These are phyloP conservation scores for Pseudogymnoascus sp. DNA, from an alignment of 2,329 filamentous ascomycete genomes.

Conservation along the genomic window DNA sequence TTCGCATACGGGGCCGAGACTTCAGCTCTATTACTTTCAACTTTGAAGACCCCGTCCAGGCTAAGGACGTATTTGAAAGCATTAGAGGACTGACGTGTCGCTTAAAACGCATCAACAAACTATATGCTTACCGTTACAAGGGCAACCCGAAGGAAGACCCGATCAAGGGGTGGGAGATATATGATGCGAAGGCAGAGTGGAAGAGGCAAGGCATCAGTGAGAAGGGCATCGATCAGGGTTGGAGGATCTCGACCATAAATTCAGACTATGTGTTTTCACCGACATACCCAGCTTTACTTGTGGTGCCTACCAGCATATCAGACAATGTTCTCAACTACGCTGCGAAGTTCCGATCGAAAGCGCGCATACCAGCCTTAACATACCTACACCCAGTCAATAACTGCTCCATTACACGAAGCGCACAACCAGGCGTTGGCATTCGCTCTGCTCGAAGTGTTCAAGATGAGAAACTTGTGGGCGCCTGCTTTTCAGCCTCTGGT, in stretches of 20 bases:
- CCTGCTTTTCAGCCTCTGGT: constrained; percentile 68
- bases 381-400: constrained; percentile 97
- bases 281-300: constrained; percentile 80
- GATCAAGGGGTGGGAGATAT: constrained; percentile 73
- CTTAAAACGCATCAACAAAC: constrained; percentile 72
- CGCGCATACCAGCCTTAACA: constrained; percentile 78
- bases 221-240: constrained; percentile 70
- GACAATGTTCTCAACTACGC: constrained; percentile 96
- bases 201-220: constrained; percentile 77
- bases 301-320: constrained; percentile 83
- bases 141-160: constrained; percentile 65
- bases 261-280: constrained; percentile 82
- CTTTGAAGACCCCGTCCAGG: constrained; percentile 65
- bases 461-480: constrained; percentile 85
- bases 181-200: constrained; percentile 80
- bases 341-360: constrained; percentile 76
- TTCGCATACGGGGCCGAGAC: constrained; percentile 83
- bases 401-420: constrained; percentile 91
- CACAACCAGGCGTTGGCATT: constrained; percentile 82
- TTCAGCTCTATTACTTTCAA: constrained; percentile 92
- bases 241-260: constrained; percentile 89
- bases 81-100: constrained; percentile 76
- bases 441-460: constrained; percentile 85
- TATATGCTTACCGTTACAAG: constrained; percentile 84
- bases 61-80: constrained; percentile 79